Evolutionary conservation across 2,329 filamentous ascomycete species (phyloP).

Genomic region (Bipolaris zeicola): DNA sequence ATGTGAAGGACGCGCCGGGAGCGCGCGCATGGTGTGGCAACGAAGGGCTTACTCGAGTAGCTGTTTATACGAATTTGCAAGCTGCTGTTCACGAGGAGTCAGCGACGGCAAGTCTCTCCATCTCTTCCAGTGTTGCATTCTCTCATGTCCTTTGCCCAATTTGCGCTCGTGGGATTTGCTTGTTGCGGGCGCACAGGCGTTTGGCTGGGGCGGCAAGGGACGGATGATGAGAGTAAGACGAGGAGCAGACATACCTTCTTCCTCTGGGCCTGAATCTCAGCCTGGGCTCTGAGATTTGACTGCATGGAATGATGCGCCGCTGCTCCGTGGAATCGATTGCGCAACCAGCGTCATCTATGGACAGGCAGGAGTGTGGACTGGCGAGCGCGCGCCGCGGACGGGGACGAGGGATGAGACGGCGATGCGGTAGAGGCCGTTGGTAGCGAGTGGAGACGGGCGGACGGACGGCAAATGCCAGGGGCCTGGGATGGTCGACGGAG

Average conservation of each 20-base stretch:
- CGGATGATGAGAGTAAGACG: not conserved
- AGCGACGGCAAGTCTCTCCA: constrained; percentile 1
- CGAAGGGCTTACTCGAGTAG: constrained; percentile 77
- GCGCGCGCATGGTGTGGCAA: constrained; percentile 7
- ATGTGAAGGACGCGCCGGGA: constrained; percentile 5
- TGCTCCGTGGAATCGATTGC: constrained; percentile 34
- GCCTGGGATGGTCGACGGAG: constrained; percentile 19
- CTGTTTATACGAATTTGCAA: constrained; percentile 95
- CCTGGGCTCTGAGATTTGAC: constrained; percentile 56
- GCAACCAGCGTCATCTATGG: constrained; percentile 45
- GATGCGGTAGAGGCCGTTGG: constrained; percentile 16
- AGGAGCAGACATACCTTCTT: constrained; percentile 56
- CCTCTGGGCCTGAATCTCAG: constrained; percentile 64
- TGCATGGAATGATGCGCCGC: constrained; percentile 49
- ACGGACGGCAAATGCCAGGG: constrained; percentile 33
- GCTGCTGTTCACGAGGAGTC: constrained; percentile 59
- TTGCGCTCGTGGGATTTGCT: constrained; percentile 8
- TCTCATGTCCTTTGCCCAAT: not conserved
- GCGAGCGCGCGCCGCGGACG: constrained; percentile 33
- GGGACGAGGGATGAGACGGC: constrained; percentile 5
- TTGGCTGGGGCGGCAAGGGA: not conserved
- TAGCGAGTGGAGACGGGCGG: constrained; percentile 15
- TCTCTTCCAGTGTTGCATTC: not conserved
- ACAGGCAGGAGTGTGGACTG: constrained; percentile 16
- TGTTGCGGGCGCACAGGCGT: constrained; percentile 11